Percentiles rank a stretch among this genome's conserved stretches.
Conservation (phyloP, 495 filamentous ascomycete species). For the Venustampulla echinocandica region DNA sequence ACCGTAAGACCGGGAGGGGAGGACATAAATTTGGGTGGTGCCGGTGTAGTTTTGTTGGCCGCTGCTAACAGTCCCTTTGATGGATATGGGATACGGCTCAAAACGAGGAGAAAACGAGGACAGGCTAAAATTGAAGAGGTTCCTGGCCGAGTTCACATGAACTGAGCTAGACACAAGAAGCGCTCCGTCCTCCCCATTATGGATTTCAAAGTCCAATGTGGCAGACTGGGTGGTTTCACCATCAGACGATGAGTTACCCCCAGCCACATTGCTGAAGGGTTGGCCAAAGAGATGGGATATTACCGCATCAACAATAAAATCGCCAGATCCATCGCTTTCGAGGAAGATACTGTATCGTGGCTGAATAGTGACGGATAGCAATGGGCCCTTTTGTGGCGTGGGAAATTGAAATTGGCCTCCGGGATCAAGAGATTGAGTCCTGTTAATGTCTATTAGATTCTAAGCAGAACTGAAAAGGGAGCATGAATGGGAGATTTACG, state of each 20-base stretch:
- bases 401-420: constrained; percentile 22
- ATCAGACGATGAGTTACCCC: too few relatives aligned
- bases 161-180: constrained; percentile 32
- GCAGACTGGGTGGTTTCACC: constrained; percentile 23
- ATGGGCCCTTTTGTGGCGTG: constrained; percentile 12
- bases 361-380: constrained; percentile 48
- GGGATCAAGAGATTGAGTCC: constrained; percentile 11
- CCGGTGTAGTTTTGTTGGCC: constrained; percentile 28
- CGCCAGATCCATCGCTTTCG: constrained; percentile 39
- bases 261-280: constrained; percentile 9
- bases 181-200: constrained; percentile 23
- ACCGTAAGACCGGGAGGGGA: constrained; percentile 47
- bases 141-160: constrained; percentile 37
- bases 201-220: constrained; percentile 22
- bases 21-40: constrained; percentile 40
- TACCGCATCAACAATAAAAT: constrained; percentile 51
- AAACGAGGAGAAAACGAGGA: constrained; percentile 34
- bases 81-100: constrained; percentile 35
- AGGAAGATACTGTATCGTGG: constrained; percentile 56
- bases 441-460: constrained; percentile 2
- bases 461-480: background rate
- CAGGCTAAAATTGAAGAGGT: constrained; percentile 37
- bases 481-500: constrained; percentile 4
- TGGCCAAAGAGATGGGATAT: constrained; percentile 34
- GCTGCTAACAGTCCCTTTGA: constrained; percentile 26